Percentiles rank a stretch among this genome's conserved stretches.
These are phyloP conservation scores for Schwanniomyces sp. DNA, from an alignment of 805 yeast species.

Conservation along the genomic window DNA sequence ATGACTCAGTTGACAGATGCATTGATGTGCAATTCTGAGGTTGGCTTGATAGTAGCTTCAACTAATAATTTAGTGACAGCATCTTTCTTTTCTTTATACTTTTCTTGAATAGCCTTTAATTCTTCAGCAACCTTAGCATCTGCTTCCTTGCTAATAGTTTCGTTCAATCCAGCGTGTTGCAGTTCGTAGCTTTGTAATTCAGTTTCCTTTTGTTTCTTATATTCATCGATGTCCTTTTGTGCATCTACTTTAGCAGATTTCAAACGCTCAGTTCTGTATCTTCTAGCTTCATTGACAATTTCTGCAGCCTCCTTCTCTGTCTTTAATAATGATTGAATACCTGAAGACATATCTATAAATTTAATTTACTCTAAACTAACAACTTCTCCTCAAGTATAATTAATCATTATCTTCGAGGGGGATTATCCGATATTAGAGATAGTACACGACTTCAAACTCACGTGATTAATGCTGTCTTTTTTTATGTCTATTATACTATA, in stretches of 20 bases:
- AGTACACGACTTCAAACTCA: not conserved
- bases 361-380: not conserved
- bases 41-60: constrained; percentile 76
- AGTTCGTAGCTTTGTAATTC: constrained; percentile 75
- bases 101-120: constrained; percentile 63
- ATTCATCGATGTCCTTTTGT: constrained; percentile 79
- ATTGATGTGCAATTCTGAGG: constrained; percentile 80
- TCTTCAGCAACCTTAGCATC: constrained; percentile 71
- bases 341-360: constrained; percentile 31
- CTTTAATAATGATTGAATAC: constrained; percentile 72
- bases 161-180: constrained; percentile 74
- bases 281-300: constrained; percentile 89
- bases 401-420: not conserved
- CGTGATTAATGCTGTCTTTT: not conserved
- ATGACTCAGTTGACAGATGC: constrained; percentile 34
- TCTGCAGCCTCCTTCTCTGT: constrained; percentile 98
- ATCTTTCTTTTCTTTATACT: constrained; percentile 60
- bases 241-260: constrained; percentile 96
- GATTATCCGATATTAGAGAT: not conserved
- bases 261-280: constrained; percentile 81
- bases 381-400: not conserved
- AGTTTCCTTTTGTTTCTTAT: constrained; percentile 78
- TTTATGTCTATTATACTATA: not conserved
- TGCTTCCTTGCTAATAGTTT: constrained; percentile 76
- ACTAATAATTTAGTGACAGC: constrained; percentile 75